A percentile compares a stretch with the other conserved stretches of the same genome.
Evolutionary conservation across 495 filamentous ascomycete genomes (phyloP).

Genomic region (Hypoxylon lienhwacheense): DNA sequence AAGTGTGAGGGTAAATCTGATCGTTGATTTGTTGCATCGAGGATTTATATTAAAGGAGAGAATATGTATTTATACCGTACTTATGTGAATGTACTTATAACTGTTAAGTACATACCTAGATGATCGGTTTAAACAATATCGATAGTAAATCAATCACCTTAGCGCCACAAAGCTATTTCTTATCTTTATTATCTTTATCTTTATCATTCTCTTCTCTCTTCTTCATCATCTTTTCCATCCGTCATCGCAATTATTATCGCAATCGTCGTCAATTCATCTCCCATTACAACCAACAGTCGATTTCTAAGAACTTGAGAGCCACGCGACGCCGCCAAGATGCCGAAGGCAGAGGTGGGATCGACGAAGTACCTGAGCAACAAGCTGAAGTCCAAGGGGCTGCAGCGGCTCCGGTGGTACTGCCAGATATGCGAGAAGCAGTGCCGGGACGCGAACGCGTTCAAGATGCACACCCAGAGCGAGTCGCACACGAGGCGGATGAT

Average conservation of each 20-base stretch:
- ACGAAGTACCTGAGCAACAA: conserved; percentile 86
- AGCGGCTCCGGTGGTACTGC: conserved; percentile 84
- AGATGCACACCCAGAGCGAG: conserved; percentile 79
- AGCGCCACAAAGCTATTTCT: conserved; percentile 13
- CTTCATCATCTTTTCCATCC: too few species aligned
- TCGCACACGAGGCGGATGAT: conserved; percentile 84
- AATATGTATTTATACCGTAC: too few species aligned
- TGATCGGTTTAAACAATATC: neutral
- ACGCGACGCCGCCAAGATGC: conserved; percentile 63
- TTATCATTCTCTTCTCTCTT: too few species aligned
- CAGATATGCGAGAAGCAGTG: conserved; percentile 64
- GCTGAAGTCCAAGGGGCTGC: conserved; percentile 85
- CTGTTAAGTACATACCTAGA: too few species aligned
- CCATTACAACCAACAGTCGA: neutral
- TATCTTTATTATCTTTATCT: neutral
- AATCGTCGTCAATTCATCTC: too few species aligned
- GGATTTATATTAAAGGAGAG: too few species aligned
- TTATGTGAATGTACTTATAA: too few species aligned
- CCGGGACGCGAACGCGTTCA: conserved; percentile 76
- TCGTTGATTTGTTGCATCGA: conserved; percentile 12
- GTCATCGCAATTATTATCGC: neutral
- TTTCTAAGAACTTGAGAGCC: neutral
- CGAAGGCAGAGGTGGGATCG: conserved; percentile 84
- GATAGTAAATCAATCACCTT: neutral
- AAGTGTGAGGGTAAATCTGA: neutral